Evolutionary conservation across 2,329 filamentous ascomycete species (phyloP).

Genomic region (Cryphonectria radicalis): DNA sequence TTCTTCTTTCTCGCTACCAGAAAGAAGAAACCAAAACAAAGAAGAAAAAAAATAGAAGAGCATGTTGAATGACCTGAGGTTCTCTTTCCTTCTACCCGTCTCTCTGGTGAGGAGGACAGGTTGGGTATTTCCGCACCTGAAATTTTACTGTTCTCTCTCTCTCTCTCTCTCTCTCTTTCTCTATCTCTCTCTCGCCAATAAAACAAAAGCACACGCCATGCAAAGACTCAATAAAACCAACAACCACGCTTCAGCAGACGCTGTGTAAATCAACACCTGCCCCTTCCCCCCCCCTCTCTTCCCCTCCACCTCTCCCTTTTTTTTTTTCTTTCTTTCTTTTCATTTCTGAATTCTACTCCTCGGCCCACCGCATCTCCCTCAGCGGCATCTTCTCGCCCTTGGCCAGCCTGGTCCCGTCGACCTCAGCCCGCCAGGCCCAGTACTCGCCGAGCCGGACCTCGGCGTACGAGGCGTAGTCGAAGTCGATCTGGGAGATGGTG

Average conservation of each 20-base stretch:
- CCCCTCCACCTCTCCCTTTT: not conserved
- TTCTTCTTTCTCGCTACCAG: not conserved
- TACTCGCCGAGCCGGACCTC: slow-evolving; percentile 87
- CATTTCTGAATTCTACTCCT: slow-evolving; percentile 43
- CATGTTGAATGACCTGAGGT: slow-evolving; percentile 27
- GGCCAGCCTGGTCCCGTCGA: slow-evolving; percentile 61
- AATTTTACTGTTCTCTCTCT: not conserved
- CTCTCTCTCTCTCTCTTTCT: not conserved
- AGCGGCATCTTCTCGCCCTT: slow-evolving; percentile 66
- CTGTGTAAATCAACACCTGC: not conserved
- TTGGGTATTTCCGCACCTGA: slow-evolving; percentile 18
- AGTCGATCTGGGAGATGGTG: slow-evolving; percentile 91
- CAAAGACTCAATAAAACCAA: not conserved
- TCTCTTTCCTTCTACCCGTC: not conserved
- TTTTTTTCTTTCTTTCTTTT: not conserved
- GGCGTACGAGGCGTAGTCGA: slow-evolving; percentile 93
- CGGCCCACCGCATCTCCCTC: slow-evolving; percentile 80
- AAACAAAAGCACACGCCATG: not conserved
- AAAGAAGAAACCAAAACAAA: not conserved
- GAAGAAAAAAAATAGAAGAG: not conserved
- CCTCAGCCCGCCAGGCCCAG: slow-evolving; percentile 84
- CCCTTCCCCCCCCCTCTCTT: not conserved
- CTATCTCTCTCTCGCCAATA: not conserved
- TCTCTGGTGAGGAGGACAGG: not conserved
- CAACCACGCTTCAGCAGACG: not conserved